Evolutionary conservation across 306 rosid genomes (phyloP).

Genomic region (Rosa persica): DNA sequence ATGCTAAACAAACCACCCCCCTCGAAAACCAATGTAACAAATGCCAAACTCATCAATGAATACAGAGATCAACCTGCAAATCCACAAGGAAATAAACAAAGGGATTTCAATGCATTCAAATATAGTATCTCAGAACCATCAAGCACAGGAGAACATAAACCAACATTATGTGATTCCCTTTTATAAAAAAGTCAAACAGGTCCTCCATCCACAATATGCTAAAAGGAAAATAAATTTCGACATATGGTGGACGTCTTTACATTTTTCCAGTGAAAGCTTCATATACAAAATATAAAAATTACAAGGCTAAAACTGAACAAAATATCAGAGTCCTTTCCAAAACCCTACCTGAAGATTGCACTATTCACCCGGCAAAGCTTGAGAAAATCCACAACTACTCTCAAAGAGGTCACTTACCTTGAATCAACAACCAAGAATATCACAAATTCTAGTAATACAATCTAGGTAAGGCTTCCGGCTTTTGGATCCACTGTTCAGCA

Average conservation of each 20-base stretch:
- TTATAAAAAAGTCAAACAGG: constrained; percentile 12
- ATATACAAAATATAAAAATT: constrained; percentile 21
- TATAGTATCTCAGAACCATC: neutral
- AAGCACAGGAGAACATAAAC: neutral
- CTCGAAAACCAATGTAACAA: neutral
- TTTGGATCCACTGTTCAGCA: neutral
- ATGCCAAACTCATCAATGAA: neutral
- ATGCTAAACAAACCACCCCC: neutral
- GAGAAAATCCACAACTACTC: constrained; percentile 33
- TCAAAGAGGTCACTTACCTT: constrained; percentile 43
- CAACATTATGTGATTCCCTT: constrained; percentile 21
- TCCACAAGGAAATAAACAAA: neutral
- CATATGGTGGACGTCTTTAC: constrained; percentile 27
- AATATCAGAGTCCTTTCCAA: constrained; percentile 24
- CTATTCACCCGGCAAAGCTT: constrained; percentile 26
- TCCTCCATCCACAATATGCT: constrained; percentile 21
- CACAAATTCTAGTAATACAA: constrained; percentile 33
- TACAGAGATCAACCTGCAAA: neutral
- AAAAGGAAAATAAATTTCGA: constrained; percentile 12
- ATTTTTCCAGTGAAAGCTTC: constrained; percentile 21
- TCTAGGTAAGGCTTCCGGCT: constrained; percentile 15
- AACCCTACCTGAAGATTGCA: constrained; percentile 21
- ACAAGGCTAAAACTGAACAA: constrained; percentile 26
- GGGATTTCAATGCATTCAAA: neutral
- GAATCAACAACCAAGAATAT: constrained; percentile 29